Percentiles rank a stretch among this genome's conserved stretches.
Evolutionary conservation across 129 eudicot species (phyloP).

Genomic region (Glebionis coronaria): DNA sequence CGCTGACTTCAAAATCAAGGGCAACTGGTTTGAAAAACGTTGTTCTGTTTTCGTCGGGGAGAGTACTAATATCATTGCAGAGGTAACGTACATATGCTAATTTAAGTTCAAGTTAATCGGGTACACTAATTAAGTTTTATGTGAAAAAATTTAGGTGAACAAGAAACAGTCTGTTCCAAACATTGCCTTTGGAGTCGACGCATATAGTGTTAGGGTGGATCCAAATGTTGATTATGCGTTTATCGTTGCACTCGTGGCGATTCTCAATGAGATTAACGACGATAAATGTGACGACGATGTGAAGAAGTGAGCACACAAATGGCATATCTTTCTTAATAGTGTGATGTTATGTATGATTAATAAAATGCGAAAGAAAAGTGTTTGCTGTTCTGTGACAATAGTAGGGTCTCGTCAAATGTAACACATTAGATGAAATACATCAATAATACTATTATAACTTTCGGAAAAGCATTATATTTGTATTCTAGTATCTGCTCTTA

Average conservation of each 20-base stretch:
- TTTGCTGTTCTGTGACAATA: too few relatives aligned
- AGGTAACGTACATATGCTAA: slow-evolving; percentile 13
- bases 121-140: background rate
- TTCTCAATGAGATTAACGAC: too few relatives aligned
- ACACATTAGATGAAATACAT: too few relatives aligned
- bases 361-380: too few relatives aligned
- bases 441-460: too few relatives aligned
- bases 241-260: too few relatives aligned
- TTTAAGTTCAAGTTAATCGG: background rate
- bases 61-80: slow-evolving; percentile 16
- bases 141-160: slow-evolving; percentile 23
- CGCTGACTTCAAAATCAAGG: slow-evolving; percentile 45
- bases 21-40: slow-evolving; percentile 21
- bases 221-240: slow-evolving; percentile 34
- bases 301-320: too few relatives aligned
- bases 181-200: slow-evolving; percentile 21
- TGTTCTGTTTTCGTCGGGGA: slow-evolving; percentile 30
- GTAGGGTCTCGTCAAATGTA: background rate
- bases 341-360: too few relatives aligned
- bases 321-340: too few relatives aligned
- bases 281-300: too few relatives aligned
- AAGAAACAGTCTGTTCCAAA: slow-evolving; percentile 16
- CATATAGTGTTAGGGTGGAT: slow-evolving; percentile 26
- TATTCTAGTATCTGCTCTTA: too few relatives aligned
- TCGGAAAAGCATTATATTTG: too few relatives aligned